phyloP scores from a whole-genome alignment of 2,329 filamentous ascomycete genomes.

The Stemphylium beticola region DNA sequence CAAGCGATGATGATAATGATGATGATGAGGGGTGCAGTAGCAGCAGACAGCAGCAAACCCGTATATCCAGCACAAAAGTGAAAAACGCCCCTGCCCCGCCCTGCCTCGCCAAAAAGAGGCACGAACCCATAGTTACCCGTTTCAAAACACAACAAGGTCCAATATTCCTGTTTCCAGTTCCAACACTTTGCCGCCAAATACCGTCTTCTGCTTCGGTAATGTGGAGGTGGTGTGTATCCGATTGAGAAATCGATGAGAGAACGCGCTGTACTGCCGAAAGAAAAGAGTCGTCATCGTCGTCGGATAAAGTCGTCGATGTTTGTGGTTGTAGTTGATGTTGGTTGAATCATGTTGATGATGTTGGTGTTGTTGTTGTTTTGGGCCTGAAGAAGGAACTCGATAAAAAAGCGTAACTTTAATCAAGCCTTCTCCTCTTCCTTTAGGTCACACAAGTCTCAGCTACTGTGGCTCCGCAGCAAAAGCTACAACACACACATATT shows the following conservation, averaged over 20 bases:
- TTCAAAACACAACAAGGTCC: constrained; percentile 1
- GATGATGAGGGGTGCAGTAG: too few relatives aligned
- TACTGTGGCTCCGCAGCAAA: constrained; percentile 58
- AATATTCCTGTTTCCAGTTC: background rate
- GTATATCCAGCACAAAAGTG: background rate
- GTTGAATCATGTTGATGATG: background rate
- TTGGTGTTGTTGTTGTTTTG: background rate
- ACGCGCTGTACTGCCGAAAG: background rate
- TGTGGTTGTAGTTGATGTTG: background rate
- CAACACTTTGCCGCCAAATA: background rate
- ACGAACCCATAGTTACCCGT: background rate
- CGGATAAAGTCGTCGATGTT: background rate
- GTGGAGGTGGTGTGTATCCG: background rate
- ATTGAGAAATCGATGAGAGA: background rate
- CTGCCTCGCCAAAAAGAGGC: background rate
- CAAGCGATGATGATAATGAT: background rate
- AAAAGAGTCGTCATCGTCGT: background rate
- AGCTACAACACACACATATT: constrained; percentile 39
- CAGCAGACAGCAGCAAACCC: background rate
- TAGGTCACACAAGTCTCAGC: constrained; percentile 41
- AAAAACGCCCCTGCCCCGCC: background rate
- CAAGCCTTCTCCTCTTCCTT: constrained; percentile 28
- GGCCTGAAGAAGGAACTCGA: background rate
- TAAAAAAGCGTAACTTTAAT: constrained; percentile 9
- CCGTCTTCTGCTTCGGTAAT: background rate